Conservation (phyloP, 768 basidiomycete species). For the Termitomyces sp. region DNA sequence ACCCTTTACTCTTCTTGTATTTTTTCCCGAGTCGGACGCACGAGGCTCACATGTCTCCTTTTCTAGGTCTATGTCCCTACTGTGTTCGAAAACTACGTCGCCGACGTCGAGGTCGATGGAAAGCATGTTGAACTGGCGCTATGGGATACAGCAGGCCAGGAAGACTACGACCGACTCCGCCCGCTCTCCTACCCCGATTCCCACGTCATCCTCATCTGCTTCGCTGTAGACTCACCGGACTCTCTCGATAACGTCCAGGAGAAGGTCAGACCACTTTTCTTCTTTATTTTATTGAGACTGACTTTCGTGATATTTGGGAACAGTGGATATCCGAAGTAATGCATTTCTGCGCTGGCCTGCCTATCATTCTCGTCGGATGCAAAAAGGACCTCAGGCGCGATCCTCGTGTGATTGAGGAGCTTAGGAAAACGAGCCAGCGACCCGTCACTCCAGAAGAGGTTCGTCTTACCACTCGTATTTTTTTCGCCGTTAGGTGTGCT, state of each 20-base stretch:
- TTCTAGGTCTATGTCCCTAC: slow-evolving; percentile 96
- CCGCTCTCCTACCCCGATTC: slow-evolving; percentile 98
- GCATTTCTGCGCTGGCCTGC: slow-evolving; percentile 93
- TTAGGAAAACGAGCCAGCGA: slow-evolving; percentile 90
- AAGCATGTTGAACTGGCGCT: slow-evolving; percentile 98
- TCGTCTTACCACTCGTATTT: slow-evolving; percentile 15
- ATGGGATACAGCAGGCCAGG: slow-evolving; percentile 99
- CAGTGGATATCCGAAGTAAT: slow-evolving; percentile 99
- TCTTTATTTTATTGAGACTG: background rate
- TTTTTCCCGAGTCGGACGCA: background rate
- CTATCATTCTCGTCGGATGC: slow-evolving; percentile 97
- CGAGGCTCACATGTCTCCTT: slow-evolving; percentile 7
- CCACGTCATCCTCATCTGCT: slow-evolving; percentile 99
- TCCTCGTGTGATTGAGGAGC: slow-evolving; percentile 88
- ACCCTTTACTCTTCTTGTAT: background rate
- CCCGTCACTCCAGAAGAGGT: slow-evolving; percentile 95
- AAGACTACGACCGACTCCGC: slow-evolving; percentile 98
- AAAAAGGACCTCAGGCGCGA: slow-evolving; percentile 98
- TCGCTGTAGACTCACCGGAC: slow-evolving; percentile 96
- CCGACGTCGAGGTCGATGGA: slow-evolving; percentile 97
- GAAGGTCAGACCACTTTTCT: slow-evolving; percentile 62
- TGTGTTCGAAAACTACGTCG: slow-evolving; percentile 99
- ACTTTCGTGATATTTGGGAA: background rate
- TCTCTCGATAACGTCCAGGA: slow-evolving; percentile 99
- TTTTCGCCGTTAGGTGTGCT: background rate